Base-by-base conservation (phyloP, 495 filamentous ascomycete species). In the Pyronema domesticum region DNA sequence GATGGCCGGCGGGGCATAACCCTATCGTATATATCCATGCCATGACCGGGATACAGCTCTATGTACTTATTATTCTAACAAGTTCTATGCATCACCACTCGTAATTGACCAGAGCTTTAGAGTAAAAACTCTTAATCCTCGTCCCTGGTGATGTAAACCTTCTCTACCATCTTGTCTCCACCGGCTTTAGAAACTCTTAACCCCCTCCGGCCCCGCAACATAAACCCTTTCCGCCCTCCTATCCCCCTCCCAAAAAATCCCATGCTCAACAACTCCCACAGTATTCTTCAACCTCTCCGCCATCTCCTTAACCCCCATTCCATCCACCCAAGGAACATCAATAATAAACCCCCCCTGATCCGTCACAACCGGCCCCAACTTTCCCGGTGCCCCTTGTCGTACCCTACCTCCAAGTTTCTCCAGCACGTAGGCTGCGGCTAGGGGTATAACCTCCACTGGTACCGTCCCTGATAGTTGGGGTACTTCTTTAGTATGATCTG, bases 301-400 rank as follows among this genome's bases (percentile, higher is more conserved):
- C 40, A 95, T 69, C 6, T 69, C 70, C 39, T 80, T 75, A 0
- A 94, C 85, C 51, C 15, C 39, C 11, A 42, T 13, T 6, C 13
- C 37, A 67, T 64, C 49, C 37, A 94, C 67, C 70, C 94, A 95
- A 0, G 83, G 80, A 10, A 87, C 89, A 63, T 95, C 89, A 57
- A 95, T 76, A 56, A 96, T 81, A 74, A 82, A 88, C 73, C 91
- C 83, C 59, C 77, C 80, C 68, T 95, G 88, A 69, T 95, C 89
- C 8, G 89, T 95, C 63, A 89, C 81, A 18, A 86, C 70, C 6
- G 85, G 83, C 7, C 83, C 85, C 30, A 81, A 75, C 71, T 89
- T 91, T 37, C 72, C 72, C 14, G 77, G 72, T 1, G 72, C 62
- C 9, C 79, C 81, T 34, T 75, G 69, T 33, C 89, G 78, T 36